Base-by-base conservation (phyloP, 2,329 filamentous ascomycete species). In the Verticillium tricorpus region DNA sequence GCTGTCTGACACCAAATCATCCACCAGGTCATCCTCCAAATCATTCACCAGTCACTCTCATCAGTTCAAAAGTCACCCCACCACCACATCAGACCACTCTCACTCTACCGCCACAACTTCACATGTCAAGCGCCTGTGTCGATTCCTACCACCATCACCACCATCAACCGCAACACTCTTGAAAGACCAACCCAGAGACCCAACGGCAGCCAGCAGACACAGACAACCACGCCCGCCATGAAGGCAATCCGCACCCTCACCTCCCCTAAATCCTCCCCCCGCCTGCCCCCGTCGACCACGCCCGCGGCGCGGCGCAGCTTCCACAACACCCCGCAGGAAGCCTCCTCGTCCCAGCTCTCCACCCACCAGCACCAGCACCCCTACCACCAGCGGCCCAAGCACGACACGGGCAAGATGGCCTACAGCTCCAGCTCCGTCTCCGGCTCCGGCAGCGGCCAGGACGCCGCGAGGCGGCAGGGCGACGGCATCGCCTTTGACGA, bases 271-370 rank as follows among this genome's bases (percentile, higher is more conserved):
- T 50, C 57, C 37, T 39, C 35, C 37, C 45, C 57, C 6, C 25
- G 34, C 19, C 28, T 40, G 11, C 57, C 57, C 25, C 2, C 57
- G 15, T 34, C 25, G 15, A 31, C 57, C 12, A n/a, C n/a, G 17
- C 37, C 25, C 22, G 22, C 57, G 15, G 14, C 40, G 22, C 40
- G 31, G 14, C 35, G 57, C 34, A 15, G 15, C 37, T 58, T 58
- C 57, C 57, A 58, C 57, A 40, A 40, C 57, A 58, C 57, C 17
- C 57, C 57, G 7, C 37, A 45, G 25, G 57, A 58, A 39, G 19
- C 57, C 12, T 39, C 57, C 9, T 32, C 40, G 39, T 45, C 57
- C 4, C 25, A 28, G 37, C 45, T 52, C 45, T 45, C 57, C 25
- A 58, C 34, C n/a, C 28, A n/a, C 25, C 37, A 50, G 25, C 28